Conservation (phyloP, 2,329 filamentous ascomycete genomes). For the Paraphaeosphaeria minitans region DNA sequence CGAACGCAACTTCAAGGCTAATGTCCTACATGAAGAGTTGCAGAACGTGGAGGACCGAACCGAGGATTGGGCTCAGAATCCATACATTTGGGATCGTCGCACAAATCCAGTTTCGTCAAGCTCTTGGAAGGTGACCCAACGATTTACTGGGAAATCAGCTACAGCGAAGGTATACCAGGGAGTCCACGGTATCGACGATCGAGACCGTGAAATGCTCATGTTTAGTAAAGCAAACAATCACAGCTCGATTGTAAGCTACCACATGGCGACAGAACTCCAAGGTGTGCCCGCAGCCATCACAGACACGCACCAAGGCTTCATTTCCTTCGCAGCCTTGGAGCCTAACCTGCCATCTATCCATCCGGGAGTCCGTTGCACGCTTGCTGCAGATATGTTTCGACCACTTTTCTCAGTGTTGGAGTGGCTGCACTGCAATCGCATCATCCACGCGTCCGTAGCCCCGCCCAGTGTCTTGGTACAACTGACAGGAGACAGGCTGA, state of each 20-base stretch:
- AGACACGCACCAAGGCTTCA: conserved; percentile 18
- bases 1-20: neutral
- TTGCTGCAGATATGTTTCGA: conserved; percentile 21
- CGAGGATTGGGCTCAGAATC: conserved; percentile 15
- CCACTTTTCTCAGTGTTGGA: conserved; percentile 22
- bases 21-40: neutral
- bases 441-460: conserved; percentile 17
- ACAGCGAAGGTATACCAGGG: conserved; percentile 22
- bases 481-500: conserved; percentile 7
- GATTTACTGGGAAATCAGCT: conserved; percentile 16
- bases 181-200: neutral
- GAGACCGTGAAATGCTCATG: conserved; percentile 20
- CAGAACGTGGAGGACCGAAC: conserved; percentile 12
- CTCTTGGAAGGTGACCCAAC: conserved; percentile 16
- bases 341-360: conserved; percentile 13
- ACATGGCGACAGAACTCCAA: conserved; percentile 9
- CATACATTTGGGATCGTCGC: conserved; percentile 8
- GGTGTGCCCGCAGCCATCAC: conserved; percentile 23
- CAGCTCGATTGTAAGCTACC: conserved; percentile 21
- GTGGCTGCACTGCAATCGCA: conserved; percentile 22
- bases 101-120: conserved; percentile 13
- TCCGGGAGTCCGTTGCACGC: conserved; percentile 18
- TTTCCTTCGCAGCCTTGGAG: conserved; percentile 14
- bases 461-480: conserved; percentile 19
- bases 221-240: conserved; percentile 17